Base-by-base conservation (phyloP, 139 green algal genomes). In the Asterochloris erici region DNA sequence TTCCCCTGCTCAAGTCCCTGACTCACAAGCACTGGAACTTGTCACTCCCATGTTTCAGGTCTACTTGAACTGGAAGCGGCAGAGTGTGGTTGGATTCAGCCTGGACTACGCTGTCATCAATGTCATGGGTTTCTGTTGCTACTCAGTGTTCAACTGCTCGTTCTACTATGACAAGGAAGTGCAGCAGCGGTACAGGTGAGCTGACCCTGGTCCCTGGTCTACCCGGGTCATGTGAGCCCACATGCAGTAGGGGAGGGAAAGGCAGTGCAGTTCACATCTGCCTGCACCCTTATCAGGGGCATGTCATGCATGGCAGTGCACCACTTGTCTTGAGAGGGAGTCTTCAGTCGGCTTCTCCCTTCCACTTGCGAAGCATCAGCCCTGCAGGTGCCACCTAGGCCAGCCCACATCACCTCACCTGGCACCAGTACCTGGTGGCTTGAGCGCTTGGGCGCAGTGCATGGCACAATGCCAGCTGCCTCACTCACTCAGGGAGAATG, bases 21-120 rank as follows among this genome's bases (percentile, higher is more conserved):
- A 54, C 38, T 6, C 6, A 54, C 38, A n/a, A 10, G 0, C 38
- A 14, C 77, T 74, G 26, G 24, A 66, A 82, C 6, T 2, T 54
- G 38, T 54, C 38, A 54, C 38, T 54, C 38, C 2, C 38, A 54
- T 54, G 38, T 54, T 54, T 54, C 38, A 54, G 38, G 68, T 88
- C 54, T 74, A 85, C n/a, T 47, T 89, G 15, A 95, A 95, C 79
- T 87, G 74, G 47, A 38, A 74, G 0, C 85, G 85, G 27, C 88
- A 88, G 74, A 89, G 76, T 70, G 89, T 94, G 62, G 82, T 78
- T 10, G 91, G 91, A 17, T 76, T 95, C 12, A 88, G 77, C 0
- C 68, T 93, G 12, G 91, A 95, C 80, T 94, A 92, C 70, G 86
- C 91, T 64, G 68, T 88, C 15, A 60, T 91, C 28, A 93, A 92